These are phyloP conservation scores for Holtermannia corniformis DNA, from an alignment of 768 basidiomycete species.

Conservation along the genomic window DNA sequence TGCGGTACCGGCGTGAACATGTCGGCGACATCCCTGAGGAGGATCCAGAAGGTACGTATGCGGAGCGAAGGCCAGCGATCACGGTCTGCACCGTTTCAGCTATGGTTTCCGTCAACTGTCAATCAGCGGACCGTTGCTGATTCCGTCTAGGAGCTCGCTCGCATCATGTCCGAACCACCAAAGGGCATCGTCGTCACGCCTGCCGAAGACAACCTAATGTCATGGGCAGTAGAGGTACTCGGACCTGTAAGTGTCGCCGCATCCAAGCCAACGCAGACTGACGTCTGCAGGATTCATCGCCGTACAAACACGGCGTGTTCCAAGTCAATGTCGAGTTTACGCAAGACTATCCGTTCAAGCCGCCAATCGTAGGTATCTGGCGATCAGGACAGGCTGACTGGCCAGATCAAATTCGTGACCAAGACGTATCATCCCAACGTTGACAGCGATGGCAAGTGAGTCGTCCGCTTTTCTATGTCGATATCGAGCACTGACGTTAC, in stretches of 20 bases:
- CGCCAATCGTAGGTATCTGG: conserved; percentile 21
- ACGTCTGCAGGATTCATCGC: conserved; percentile 18
- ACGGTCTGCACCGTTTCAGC: background rate
- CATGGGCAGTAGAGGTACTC: conserved; percentile 32
- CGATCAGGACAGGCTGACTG: background rate
- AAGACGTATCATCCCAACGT: conserved; percentile 42
- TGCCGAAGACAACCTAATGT: conserved; percentile 34
- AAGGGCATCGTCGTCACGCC: conserved; percentile 28
- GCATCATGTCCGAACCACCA: conserved; percentile 25
- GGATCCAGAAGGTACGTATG: conserved; percentile 27
- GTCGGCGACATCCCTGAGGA: conserved; percentile 8
- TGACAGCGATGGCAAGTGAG: conserved; percentile 42
- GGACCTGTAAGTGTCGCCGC: conserved; percentile 35
- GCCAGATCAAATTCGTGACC: conserved; percentile 39
- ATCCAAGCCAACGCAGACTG: background rate
- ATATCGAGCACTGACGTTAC: background rate
- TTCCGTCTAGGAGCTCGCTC: conserved; percentile 24
- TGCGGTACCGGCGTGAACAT: too few species aligned
- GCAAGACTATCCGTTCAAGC: conserved; percentile 41
- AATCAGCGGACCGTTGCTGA: background rate
- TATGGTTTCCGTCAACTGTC: background rate
- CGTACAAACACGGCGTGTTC: conserved; percentile 40
- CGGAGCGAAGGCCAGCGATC: background rate
- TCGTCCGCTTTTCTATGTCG: background rate
- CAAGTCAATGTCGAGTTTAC: conserved; percentile 34